A percentile compares a stretch with the other conserved stretches of the same genome.
Evolutionary conservation across 2,329 filamentous ascomycete species (phyloP).

Genomic region (Bipolaris bicolor): DNA sequence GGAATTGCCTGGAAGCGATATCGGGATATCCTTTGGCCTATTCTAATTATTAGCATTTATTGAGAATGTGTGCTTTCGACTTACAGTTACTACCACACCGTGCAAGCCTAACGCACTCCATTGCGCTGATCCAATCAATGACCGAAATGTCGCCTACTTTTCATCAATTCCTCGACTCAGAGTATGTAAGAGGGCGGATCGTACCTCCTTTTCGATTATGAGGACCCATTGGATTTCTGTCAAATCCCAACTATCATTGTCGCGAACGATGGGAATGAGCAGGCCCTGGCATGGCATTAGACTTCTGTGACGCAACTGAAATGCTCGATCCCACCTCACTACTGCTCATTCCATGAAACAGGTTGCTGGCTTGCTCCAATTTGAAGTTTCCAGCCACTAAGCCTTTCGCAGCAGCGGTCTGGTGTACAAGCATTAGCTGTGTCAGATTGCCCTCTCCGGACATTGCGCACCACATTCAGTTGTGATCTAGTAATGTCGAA

Average conservation of each 20-base stretch:
- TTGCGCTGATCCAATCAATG: constrained; percentile 64
- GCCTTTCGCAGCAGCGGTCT: constrained; percentile 78
- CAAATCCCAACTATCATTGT: constrained; percentile 60
- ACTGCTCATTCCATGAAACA: constrained; percentile 50
- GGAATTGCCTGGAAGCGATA: constrained; percentile 69
- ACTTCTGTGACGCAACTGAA: no score
- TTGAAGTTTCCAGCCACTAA: constrained; percentile 66
- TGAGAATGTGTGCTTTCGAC: constrained; percentile 13
- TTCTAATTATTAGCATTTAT: constrained; percentile 11
- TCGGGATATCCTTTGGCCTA: constrained; percentile 86
- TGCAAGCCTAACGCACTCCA: constrained; percentile 58
- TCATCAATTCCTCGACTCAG: constrained; percentile 21
- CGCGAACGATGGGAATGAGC: constrained; percentile 63
- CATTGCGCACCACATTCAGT: constrained; percentile 70
- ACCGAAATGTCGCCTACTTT: constrained; percentile 73
- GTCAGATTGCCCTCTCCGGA: constrained; percentile 32
- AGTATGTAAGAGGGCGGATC: constrained; percentile 4
- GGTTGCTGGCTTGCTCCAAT: constrained; percentile 56
- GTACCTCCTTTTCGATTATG: constrained; percentile 79
- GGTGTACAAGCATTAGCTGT: constrained; percentile 4
- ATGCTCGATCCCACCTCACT: constrained; percentile 44
- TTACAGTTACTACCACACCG: constrained; percentile 73
- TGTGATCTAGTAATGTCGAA: constrained; percentile 67
- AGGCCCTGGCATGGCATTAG: constrained; percentile 59
- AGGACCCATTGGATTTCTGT: constrained; percentile 66